Evolutionary conservation across 805 yeast genomes (phyloP), one percentile per base, ranked within the genome.

Genomic region (Starmerella vitae): DNA sequence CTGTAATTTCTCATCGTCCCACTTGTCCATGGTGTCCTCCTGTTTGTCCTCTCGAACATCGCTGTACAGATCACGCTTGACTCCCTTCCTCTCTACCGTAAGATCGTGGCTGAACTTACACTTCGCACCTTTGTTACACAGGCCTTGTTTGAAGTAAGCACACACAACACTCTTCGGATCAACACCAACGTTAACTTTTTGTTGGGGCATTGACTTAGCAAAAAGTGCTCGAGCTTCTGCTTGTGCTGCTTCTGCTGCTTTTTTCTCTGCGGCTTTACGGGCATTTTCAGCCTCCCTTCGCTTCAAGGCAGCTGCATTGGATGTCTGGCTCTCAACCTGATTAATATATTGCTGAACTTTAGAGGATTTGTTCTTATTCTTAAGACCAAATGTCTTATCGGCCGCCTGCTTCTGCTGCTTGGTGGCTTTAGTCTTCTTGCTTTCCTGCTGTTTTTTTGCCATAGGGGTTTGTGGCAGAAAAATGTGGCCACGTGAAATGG

Each of bases 1-100:
- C 57, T 93, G 72, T 58, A 91, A 74, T 65, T 86, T 91, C 54
- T 78, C 96, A 63, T 88, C 96, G 63, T 91, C 97, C 97, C 97
- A 88, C 33, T 68, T 70, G 52, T 85, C 96, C 95, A 88, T 85
- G 4, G 91, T 82, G 61, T 91, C 97, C 17, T 67, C 67, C 49
- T 76, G 78, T 57, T 80, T 78, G 8, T 61, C 68, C 24, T 53
- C 57, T 59, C 95, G 74, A 28, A 77, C 84, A 64, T 91, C 98
- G 9, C 91, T 76, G 64, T 91, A 91, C 53, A 88, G 69, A 63
- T 91, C 96, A 62, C 70, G 85, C 76, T 91, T 91, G 36, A 71
- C 82, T 25, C 79, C 82, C 60, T 80, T 86, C 60, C 95, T 75
- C 27, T 86, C 97, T 20, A 83, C 71, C 44, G 72, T 69, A 56